Evolutionary conservation across 1,284 basidiomycete genomes (phyloP).

Genomic region (Pseudozyma thailandica): DNA sequence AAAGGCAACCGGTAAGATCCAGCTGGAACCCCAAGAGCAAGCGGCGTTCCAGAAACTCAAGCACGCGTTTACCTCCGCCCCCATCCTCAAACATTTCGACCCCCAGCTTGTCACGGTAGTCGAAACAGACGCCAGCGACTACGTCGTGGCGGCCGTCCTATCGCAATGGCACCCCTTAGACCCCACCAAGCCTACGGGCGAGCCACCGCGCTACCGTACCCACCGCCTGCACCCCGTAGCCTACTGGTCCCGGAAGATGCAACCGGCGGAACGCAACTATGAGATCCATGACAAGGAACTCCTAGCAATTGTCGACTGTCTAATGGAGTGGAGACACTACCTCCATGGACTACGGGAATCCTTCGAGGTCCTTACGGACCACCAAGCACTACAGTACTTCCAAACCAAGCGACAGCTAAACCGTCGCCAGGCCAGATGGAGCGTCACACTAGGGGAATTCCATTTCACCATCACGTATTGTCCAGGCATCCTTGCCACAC

Average conservation of each 20-base stretch:
- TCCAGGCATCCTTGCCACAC: too few relatives aligned
- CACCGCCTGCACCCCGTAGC: constrained; percentile 21
- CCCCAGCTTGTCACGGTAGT: constrained; percentile 10
- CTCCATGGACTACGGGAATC: too few relatives aligned
- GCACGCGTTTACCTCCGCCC: constrained; percentile 10
- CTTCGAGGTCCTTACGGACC: too few relatives aligned
- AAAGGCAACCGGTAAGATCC: constrained; percentile 9
- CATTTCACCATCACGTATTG: too few relatives aligned
- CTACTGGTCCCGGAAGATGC: constrained; percentile 39
- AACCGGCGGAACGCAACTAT: constrained; percentile 20
- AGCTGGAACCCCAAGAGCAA: background rate
- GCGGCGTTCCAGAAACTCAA: constrained; percentile 11
- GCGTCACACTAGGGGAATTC: too few relatives aligned
- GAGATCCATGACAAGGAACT: constrained; percentile 31
- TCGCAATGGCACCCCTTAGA: constrained; percentile 14
- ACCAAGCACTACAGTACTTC: too few relatives aligned
- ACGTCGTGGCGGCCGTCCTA: constrained; percentile 14
- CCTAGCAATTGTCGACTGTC: constrained; percentile 15
- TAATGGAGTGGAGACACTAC: too few relatives aligned
- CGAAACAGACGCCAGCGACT: constrained; percentile 16
- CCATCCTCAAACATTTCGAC: constrained; percentile 7
- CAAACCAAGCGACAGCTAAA: too few relatives aligned
- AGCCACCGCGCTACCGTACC: background rate
- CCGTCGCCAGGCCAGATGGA: too few relatives aligned
- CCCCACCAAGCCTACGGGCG: too few relatives aligned